Conservation (phyloP, 2,329 filamentous ascomycete species). For the Fusarium sp. region DNA sequence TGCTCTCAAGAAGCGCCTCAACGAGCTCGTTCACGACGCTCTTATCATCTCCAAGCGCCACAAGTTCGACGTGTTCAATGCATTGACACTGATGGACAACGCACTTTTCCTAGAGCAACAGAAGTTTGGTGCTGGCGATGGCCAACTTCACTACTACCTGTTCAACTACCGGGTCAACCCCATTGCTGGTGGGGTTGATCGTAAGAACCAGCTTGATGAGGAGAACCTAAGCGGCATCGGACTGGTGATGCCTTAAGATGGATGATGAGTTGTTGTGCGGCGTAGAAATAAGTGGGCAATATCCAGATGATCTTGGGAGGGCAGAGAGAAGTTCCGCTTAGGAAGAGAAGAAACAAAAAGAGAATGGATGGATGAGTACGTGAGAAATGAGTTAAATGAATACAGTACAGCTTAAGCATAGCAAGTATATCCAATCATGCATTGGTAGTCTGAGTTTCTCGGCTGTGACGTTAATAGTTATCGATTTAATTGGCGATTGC, state of each 20-base stretch:
- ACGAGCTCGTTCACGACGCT: constrained; percentile 84
- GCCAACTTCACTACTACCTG: constrained; percentile 95
- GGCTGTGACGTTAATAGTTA: not conserved
- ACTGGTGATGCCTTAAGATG: constrained; percentile 75
- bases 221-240: constrained; percentile 87
- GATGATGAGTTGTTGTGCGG: not conserved
- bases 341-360: constrained; percentile 9
- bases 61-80: constrained; percentile 97
- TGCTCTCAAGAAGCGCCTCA: constrained; percentile 82
- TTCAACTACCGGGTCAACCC: constrained; percentile 95
- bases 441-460: not conserved
- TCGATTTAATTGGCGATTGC: not conserved
- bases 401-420: constrained; percentile 13
- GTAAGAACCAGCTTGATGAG: constrained; percentile 81
- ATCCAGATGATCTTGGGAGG: constrained; percentile 3
- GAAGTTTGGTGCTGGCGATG: constrained; percentile 94
- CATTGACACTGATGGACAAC: constrained; percentile 93
- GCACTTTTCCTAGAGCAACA: constrained; percentile 92
- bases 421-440: constrained; percentile 16
- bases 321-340: constrained; percentile 7
- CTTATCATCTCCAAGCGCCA: constrained; percentile 86
- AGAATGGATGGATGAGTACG: constrained; percentile 12
- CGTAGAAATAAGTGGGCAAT: not conserved
- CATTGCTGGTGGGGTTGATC: constrained; percentile 88
- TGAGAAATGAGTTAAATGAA: constrained; percentile 25